Evolutionary conservation across 169 alveolate species (phyloP).

Genomic region (Eimeria brunetti): DNA sequence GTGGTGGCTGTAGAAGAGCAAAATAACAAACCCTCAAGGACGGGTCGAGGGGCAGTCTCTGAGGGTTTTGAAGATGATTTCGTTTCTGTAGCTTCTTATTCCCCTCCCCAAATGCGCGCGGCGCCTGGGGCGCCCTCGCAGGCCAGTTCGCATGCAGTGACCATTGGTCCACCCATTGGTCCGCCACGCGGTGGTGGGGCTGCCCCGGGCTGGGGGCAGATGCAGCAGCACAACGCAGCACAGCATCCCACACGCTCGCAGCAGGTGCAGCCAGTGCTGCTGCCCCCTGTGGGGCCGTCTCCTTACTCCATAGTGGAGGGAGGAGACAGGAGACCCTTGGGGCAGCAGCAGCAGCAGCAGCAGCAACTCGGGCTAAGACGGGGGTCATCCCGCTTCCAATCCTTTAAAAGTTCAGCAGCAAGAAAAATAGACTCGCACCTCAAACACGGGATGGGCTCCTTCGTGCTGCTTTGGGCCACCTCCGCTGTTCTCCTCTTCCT

Average conservation of each 20-base stretch:
- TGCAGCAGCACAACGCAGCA: background rate
- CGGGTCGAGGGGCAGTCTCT: background rate
- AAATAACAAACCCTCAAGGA: background rate
- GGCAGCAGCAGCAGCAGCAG: background rate
- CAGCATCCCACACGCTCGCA: background rate
- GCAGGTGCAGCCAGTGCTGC: constrained; percentile 34
- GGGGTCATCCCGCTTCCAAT: background rate
- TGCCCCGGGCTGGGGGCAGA: no score
- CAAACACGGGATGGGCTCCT: background rate
- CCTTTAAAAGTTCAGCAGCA: background rate
- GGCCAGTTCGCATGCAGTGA: background rate
- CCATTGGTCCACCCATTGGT: background rate
- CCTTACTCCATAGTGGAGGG: background rate
- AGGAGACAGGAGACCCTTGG: background rate
- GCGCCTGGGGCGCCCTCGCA: background rate
- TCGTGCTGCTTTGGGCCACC: background rate
- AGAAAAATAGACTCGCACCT: background rate
- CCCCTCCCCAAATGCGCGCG: background rate
- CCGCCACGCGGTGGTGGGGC: background rate
- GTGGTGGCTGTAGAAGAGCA: background rate
- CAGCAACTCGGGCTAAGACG: background rate
- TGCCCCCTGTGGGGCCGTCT: background rate
- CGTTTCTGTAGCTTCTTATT: background rate
- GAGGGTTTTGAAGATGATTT: background rate
- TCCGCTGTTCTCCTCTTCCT: constrained; percentile 7